These are phyloP conservation scores for Teunomyces kruisii DNA, from an alignment of 805 yeast genomes.

Conservation along the genomic window DNA sequence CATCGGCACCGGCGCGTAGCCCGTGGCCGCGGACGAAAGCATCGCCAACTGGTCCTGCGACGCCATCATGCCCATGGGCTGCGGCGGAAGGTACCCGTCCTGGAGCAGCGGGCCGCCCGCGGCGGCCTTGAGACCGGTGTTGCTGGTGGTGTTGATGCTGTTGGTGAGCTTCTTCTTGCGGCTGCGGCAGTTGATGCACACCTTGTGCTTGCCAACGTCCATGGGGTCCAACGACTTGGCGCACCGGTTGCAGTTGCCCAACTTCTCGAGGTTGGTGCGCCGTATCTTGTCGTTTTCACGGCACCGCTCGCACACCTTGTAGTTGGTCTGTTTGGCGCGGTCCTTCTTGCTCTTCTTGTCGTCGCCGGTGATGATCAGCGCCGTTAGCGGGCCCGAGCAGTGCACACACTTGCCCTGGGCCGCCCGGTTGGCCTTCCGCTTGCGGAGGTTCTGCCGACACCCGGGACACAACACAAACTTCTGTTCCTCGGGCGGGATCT, in stretches of 20 bases:
- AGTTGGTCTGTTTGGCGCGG: constrained; percentile 29
- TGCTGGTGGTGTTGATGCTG: constrained; percentile 10
- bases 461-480: constrained; percentile 60
- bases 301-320: constrained; percentile 66
- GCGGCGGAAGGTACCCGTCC: constrained; percentile 5
- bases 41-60: constrained; percentile 8
- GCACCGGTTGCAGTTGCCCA: constrained; percentile 65
- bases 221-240: constrained; percentile 46
- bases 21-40: constrained; percentile 1
- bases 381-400: constrained; percentile 57
- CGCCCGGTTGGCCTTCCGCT: constrained; percentile 57
- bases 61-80: constrained; percentile 9
- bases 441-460: constrained; percentile 55
- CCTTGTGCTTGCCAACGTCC: constrained; percentile 54
- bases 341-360: constrained; percentile 18
- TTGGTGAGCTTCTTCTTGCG: constrained; percentile 45
- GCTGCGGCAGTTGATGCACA: constrained; percentile 53
- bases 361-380: constrained; percentile 35
- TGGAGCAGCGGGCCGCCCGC: neutral
- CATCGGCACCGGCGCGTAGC: constrained; percentile 9
- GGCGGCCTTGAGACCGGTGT: constrained; percentile 4
- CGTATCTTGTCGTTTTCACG: constrained; percentile 60
- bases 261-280: constrained; percentile 53
- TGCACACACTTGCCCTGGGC: constrained; percentile 68
- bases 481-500: constrained; percentile 49